Percentiles rank a stretch among this genome's conserved stretches.
phyloP scores from a whole-genome alignment of 2,329 filamentous ascomycete species.

The Monilinia polystroma region DNA sequence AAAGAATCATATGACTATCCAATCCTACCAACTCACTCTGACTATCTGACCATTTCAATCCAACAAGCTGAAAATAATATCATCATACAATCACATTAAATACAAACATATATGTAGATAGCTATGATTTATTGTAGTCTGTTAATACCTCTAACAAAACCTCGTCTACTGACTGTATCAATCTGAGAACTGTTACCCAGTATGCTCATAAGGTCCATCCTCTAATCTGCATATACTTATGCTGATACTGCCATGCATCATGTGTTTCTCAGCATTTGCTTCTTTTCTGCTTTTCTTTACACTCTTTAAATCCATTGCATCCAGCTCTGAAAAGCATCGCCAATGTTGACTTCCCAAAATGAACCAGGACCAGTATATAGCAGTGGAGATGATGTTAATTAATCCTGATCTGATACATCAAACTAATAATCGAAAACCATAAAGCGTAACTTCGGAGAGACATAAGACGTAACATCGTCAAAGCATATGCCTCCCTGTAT shows the following conservation, averaged over 20 bases:
- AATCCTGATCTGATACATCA: constrained; percentile 39
- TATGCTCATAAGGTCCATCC: background rate
- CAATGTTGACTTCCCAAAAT: constrained; percentile 16
- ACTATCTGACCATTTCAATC: background rate
- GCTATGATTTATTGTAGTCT: constrained; percentile 2
- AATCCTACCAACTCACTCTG: background rate
- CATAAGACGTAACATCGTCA: constrained; percentile 41
- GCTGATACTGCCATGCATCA: constrained; percentile 14
- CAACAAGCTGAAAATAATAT: background rate
- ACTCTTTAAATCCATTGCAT: constrained; percentile 1
- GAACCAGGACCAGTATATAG: constrained; percentile 23
- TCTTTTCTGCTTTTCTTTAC: constrained; percentile 3
- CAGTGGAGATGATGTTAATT: constrained; percentile 33
- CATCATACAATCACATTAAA: background rate
- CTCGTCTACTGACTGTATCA: background rate
- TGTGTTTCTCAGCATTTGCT: background rate
- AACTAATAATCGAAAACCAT: constrained; percentile 32
- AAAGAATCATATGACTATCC: too few species aligned
- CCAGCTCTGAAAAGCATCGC: constrained; percentile 17
- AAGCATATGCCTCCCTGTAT: constrained; percentile 32
- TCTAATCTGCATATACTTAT: background rate
- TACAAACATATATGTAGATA: background rate
- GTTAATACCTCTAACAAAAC: background rate
- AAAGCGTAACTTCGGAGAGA: constrained; percentile 36
- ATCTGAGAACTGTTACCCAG: constrained; percentile 4